Percentiles rank a stretch among this genome's conserved stretches.
Conservation (phyloP, 2,329 filamentous ascomycete genomes). For the Aphanocladium album region DNA sequence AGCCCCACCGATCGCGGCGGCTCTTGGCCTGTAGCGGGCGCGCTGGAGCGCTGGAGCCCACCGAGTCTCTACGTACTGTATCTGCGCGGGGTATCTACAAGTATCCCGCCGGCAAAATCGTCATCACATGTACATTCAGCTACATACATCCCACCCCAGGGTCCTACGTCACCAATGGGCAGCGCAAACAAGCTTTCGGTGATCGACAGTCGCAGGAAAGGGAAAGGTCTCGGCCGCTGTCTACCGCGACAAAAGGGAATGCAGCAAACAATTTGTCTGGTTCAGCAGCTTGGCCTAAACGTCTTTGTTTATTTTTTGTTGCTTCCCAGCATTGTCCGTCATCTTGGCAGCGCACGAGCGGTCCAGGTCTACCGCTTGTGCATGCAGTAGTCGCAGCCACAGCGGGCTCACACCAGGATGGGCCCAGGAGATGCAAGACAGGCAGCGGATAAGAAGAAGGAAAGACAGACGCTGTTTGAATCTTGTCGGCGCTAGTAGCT, state of each 20-base stretch:
- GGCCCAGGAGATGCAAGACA: neutral
- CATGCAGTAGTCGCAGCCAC: neutral
- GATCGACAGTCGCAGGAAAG: neutral
- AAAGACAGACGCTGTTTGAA: neutral
- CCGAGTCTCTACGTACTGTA: no score
- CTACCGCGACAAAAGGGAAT: neutral
- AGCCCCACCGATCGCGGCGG: conserved; percentile 11
- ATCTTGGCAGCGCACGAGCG: neutral
- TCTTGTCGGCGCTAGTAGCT: no score
- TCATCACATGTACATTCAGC: neutral
- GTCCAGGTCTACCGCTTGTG: neutral
- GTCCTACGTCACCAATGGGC: conserved; percentile 9
- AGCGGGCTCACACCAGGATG: neutral
- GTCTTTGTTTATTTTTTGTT: no score
- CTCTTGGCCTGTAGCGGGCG: neutral
- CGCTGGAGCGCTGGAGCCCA: neutral
- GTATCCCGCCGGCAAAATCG: neutral
- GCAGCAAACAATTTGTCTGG: no score
- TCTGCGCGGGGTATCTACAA: neutral
- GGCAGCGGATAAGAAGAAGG: neutral
- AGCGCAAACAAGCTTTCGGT: conserved; percentile 8
- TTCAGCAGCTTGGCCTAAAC: no score
- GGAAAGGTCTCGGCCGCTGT: neutral
- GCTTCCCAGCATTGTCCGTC: no score
- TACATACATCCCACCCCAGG: neutral